These are phyloP conservation scores for Russula sp. DNA, from an alignment of 768 basidiomycete species.

Conservation along the genomic window DNA sequence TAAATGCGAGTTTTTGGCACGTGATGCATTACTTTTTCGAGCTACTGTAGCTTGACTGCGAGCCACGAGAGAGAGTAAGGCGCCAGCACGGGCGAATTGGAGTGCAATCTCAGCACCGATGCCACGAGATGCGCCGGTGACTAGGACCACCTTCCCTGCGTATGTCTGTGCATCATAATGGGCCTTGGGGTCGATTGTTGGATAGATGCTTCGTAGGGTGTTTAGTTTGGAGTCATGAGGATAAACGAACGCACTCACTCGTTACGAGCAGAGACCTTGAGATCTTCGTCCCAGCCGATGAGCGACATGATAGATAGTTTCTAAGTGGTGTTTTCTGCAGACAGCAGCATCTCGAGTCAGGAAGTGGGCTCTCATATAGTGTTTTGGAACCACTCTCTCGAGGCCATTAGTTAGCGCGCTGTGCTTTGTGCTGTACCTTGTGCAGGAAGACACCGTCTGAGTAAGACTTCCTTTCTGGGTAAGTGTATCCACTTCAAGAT, in stretches of 20 bases:
- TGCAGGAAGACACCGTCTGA: too few species aligned
- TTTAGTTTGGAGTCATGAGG: neutral
- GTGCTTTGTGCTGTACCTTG: too few species aligned
- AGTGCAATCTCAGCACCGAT: slow-evolving; percentile 21
- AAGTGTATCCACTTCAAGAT: too few species aligned
- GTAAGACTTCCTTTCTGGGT: too few species aligned
- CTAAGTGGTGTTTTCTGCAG: neutral
- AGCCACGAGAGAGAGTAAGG: slow-evolving; percentile 12
- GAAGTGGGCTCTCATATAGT: too few species aligned
- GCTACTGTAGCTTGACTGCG: slow-evolving; percentile 5
- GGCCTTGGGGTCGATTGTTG: neutral
- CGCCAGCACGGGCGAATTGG: slow-evolving; percentile 20
- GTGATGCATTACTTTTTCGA: too few species aligned
- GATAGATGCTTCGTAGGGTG: slow-evolving; percentile 7
- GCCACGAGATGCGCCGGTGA: slow-evolving; percentile 24
- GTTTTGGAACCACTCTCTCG: too few species aligned
- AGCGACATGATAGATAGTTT: neutral
- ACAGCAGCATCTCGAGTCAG: too few species aligned
- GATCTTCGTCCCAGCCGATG: neutral
- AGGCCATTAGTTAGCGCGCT: too few species aligned
- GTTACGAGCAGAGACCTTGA: neutral
- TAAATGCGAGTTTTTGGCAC: too few species aligned
- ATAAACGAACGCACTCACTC: neutral
- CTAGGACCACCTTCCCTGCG: slow-evolving; percentile 19
- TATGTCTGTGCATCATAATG: slow-evolving; percentile 9